phyloP scores from a whole-genome alignment of 2,329 filamentous ascomycete species.

The Venturia asperata region DNA sequence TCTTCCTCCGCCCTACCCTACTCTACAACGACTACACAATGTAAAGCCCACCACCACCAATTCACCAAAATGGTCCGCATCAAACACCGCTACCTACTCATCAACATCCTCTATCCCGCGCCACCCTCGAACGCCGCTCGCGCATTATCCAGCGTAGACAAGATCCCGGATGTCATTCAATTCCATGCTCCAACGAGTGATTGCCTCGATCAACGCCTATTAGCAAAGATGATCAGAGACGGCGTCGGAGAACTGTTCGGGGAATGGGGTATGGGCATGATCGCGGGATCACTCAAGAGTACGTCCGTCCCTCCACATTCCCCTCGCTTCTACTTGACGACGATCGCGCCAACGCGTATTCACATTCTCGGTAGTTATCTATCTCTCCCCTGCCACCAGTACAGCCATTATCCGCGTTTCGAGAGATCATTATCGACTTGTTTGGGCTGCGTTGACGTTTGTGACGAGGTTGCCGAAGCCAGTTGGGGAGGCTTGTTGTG shows the following conservation, averaged over 20 bases:
- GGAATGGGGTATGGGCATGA: conserved; percentile 75
- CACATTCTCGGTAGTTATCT: conserved; percentile 61
- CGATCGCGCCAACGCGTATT: conserved; percentile 5
- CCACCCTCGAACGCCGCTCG: conserved; percentile 44
- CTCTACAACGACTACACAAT: not conserved
- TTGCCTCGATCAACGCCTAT: conserved; percentile 56
- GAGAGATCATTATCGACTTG: conserved; percentile 72
- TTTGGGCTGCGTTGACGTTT: conserved; percentile 84
- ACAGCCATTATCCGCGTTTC: conserved; percentile 86
- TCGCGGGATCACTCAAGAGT: conserved; percentile 64
- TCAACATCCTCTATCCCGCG: conserved; percentile 79
- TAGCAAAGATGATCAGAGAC: conserved; percentile 57
- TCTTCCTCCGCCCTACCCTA: not conserved
- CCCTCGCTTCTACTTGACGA: conserved; percentile 2
- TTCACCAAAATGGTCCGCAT: conserved; percentile 71
- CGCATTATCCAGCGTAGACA: conserved; percentile 27
- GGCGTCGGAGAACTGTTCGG: conserved; percentile 45
- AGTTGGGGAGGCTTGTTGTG: conserved; percentile 61
- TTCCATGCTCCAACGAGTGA: conserved; percentile 75
- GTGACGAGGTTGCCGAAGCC: conserved; percentile 61
- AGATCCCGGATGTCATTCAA: conserved; percentile 55
- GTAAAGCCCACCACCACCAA: not conserved
- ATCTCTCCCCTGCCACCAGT: conserved; percentile 83
- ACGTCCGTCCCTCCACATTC: conserved; percentile 26
- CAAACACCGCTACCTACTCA: conserved; percentile 92